Base-by-base conservation (phyloP, 306 rosid genomes). In the Begonia masoniana region DNA sequence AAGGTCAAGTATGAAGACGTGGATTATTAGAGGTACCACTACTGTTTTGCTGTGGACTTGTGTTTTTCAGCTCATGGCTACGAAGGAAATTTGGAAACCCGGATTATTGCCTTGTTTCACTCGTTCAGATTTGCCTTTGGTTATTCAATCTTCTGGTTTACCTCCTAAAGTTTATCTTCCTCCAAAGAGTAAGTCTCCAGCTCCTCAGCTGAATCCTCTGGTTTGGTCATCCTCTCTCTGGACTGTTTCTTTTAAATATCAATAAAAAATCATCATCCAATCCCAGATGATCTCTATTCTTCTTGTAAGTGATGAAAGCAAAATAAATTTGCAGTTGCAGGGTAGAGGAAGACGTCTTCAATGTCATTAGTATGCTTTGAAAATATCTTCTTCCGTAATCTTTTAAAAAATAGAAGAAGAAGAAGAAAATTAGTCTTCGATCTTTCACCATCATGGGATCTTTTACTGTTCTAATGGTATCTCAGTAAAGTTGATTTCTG, bases 1-100 rank as follows among this genome's bases (percentile, higher is more conserved):
- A 8, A 75, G 75, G 74, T 71, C 82, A 13, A 65, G 63, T 68
- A 61, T 79, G 78, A 83, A 67, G 80, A 59, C 77, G 70, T 86
- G 88, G 84, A 75, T 79, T 72, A 58, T 66, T 15, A 70, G 99
- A 61, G 91, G 74, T 6, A 57, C 81, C 55, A 76, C 94, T 12
- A 83, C 82, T 21, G 74, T 82, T 59, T 61, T 91, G 56, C 46
- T 91, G 5, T 91, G 99, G 95, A 79, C 80, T 62, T 54, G 78
- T 68, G 68, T 75, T 24, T 74, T 83, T 71, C 97, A 85, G 64
- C 55, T 91, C 10, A 66, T 91, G 70, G 77, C 89, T 15, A 19
- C 78, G 3, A 82, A 89, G 21, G 84, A 81, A 55, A 14, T 80
- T 14, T 75, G 78, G 83, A 73, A 78, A 4, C 78, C 93, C 24